Evolutionary conservation across 352 stramenopile species (phyloP), one percentile per base, ranked within the genome.

Genomic region (Globisporangium emineosum): DNA sequence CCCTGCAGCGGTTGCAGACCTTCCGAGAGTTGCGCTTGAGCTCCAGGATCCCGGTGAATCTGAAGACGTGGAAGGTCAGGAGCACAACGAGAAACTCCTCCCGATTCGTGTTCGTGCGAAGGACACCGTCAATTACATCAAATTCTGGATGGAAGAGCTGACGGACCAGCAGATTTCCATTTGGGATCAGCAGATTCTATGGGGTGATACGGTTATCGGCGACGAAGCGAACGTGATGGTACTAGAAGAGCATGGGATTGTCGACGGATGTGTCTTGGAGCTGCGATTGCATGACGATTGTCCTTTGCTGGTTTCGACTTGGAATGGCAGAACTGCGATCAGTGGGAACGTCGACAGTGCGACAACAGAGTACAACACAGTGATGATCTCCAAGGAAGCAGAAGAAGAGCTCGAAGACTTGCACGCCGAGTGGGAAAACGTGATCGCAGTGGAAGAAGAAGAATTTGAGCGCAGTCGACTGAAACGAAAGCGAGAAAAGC

Each of bases 331-430:
- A 42, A 79, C 66, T 21, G 81, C 81, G 15, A 66, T 67, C 30
- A 71, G 64, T 35, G 78, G 72, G 25, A 68, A 62, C 7, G 56
- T 43, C 1, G 57, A 62, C 23, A 65, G 66, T 27, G 49, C 50
- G 21, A 53, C 29, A 21, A 29, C 35, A n/a, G 84, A 91, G 71
- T 93, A 93, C 67, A 91, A 89, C 52, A 93, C 84, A 3, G 68
- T 93, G 5, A 81, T 91, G 57, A 93, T 93, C 58, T 91, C 82
- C 7, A 93, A 93, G 64, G 84, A 93, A 53, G 84, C 84, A 7
- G 76, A 87, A 53, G 84, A 93, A 75, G 82, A 93, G 5, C 58
- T 91, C 7, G 76, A 91, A 30, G 84, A 93, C 32, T 68, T 78
- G 42, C 78, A 90, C 25, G 80, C 90, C 50, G 84, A 93, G 40